These are phyloP conservation scores for Pseudocercospora fijiensis DNA, from an alignment of 2,329 filamentous ascomycete genomes.

Conservation along the genomic window DNA sequence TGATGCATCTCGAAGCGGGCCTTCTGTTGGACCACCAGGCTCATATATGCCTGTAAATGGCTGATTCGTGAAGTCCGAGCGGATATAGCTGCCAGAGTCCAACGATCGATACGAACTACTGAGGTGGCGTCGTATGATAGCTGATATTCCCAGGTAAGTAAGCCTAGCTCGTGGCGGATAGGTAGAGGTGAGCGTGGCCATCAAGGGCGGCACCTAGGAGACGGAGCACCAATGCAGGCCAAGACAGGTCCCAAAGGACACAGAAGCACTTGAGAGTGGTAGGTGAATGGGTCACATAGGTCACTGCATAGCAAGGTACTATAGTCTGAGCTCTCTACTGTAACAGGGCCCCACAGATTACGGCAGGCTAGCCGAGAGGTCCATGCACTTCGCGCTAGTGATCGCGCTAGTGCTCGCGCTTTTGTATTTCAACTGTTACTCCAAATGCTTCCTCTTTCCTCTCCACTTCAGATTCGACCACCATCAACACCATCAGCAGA, in stretches of 20 bases:
- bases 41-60: slow-evolving; percentile 65
- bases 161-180: slow-evolving; percentile 43
- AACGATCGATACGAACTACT: slow-evolving; percentile 40
- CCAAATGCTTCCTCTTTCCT: neutral
- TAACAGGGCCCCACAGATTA: neutral
- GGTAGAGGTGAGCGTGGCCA: slow-evolving; percentile 22
- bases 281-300: slow-evolving; percentile 2
- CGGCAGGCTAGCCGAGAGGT: neutral
- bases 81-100: slow-evolving; percentile 52
- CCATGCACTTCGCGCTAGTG: neutral
- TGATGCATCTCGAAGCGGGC: slow-evolving; percentile 61
- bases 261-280: slow-evolving; percentile 3
- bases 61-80: slow-evolving; percentile 63
- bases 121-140: slow-evolving; percentile 37
- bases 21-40: slow-evolving; percentile 59
- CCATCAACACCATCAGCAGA: neutral
- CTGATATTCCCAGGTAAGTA: slow-evolving; percentile 43
- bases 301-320: too few species aligned
- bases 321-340: neutral
- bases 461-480: neutral
- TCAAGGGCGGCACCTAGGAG: slow-evolving; percentile 2
- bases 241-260: neutral
- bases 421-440: neutral
- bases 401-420: neutral
- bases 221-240: neutral